Base-by-base conservation (phyloP, 116 monocot genomes). In the Phalaenopsis hybrid region DNA sequence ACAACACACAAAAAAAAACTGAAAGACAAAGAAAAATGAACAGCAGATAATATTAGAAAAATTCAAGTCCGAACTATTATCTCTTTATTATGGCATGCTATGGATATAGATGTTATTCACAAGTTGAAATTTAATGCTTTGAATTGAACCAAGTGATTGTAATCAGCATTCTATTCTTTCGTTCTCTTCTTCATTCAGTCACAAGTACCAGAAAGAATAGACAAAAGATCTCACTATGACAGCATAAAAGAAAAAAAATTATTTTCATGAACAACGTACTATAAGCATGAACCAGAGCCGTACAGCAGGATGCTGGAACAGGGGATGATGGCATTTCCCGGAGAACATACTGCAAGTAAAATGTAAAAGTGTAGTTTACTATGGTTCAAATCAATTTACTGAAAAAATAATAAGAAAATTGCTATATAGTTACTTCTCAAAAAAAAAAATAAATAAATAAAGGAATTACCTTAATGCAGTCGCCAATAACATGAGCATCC, bases 401-500 rank as follows among this genome's bases (percentile, higher is more conserved):
- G 18, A n/a, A 78, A 7, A 43, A 70, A 67, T 61, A 48, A 28
- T 1, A 10, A 77, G 4, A 20, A 75, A 46, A 75, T 75, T n/a
- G n/a, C n/a, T 15, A 75, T 46, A 45, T 12, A 44, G 15, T 12
- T 33, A 65, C 70, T 75, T 75, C 37, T 72, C 37, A 9, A 16
- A 50, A 74, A 20, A 52, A 31, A 31, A 31, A 0, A 31, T 67
- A 33, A 43, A 57, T 31, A 31, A 28, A 31, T 31, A 31, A 78
- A 78, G 41, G n/a, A 79, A 77, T 77, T 81, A 94, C 97, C 93
- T 98, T 98, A 51, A 98, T 93, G 80, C 97, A 98, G 86, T 98
- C 97, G 83, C 94, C 91, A 89, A 98, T 86, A 86, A 98, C 91
- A 90, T 98, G 97, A 61, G 93, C 93, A 93, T 98, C 97, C 86